A percentile compares a stretch with the other conserved stretches of the same genome.
Conservation (phyloP, 106 monocot genomes). For the Alisma plantagoaquatica region DNA sequence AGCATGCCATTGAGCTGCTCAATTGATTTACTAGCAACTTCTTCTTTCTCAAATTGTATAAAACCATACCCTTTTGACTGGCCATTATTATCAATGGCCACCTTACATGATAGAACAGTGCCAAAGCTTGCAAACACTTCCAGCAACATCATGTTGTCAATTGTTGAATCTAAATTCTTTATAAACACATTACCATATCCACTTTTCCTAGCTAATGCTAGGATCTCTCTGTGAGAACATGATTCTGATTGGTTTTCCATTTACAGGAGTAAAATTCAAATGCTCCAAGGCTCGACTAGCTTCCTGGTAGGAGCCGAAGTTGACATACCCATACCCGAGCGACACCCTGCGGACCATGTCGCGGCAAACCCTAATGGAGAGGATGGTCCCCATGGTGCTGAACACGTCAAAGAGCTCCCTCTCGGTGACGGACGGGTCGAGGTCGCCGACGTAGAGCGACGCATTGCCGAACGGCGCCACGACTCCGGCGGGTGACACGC, state of each 20-base stretch:
- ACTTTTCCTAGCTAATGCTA: conserved; percentile 10
- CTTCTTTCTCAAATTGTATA: conserved; percentile 54
- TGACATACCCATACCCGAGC: conserved; percentile 54
- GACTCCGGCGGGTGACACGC: too few relatives aligned
- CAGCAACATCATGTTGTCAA: conserved; percentile 14
- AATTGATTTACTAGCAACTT: conserved; percentile 39
- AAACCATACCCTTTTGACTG: conserved; percentile 63
- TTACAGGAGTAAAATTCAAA: conserved; percentile 8
- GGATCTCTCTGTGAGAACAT: conserved; percentile 23
- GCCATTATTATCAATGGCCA: conserved; percentile 34
- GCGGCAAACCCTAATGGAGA: conserved; percentile 45
- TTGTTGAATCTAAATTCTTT: conserved; percentile 12
- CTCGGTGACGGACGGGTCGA: conserved; percentile 28
- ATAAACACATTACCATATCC: conserved; percentile 17
- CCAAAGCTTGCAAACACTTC: conserved; percentile 16
- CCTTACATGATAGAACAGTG: conserved; percentile 28
- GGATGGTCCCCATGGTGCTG: conserved; percentile 22
- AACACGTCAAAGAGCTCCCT: conserved; percentile 20
- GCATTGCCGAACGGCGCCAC: conserved; percentile 5
- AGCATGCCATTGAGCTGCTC: conserved; percentile 41
- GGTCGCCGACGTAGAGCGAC: conserved; percentile 51
- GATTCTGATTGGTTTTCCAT: conserved; percentile 17
- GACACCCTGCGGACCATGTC: conserved; percentile 25
- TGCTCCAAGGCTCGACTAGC: conserved; percentile 13
- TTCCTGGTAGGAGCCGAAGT: conserved; percentile 19